These are phyloP conservation scores for Penicillium canariense DNA, from an alignment of 495 filamentous ascomycete species.

Conservation along the genomic window DNA sequence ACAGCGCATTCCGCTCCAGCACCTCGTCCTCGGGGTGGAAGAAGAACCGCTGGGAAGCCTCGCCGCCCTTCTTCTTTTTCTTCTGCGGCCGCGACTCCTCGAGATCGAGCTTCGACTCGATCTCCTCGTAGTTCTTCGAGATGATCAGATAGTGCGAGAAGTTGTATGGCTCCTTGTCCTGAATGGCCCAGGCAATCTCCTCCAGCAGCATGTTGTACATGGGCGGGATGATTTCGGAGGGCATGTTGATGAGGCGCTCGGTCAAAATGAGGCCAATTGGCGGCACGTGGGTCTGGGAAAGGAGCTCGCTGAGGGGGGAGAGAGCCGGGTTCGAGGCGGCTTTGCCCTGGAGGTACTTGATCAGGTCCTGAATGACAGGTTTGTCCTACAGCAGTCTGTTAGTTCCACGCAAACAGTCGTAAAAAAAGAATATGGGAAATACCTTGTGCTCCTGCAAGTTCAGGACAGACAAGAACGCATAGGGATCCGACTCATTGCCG, in stretches of 20 bases:
- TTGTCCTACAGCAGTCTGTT: slow-evolving; percentile 51
- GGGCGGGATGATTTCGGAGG: slow-evolving; percentile 83
- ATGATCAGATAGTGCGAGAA: slow-evolving; percentile 92
- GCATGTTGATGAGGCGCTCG: slow-evolving; percentile 94
- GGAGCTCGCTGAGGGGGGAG: slow-evolving; percentile 50
- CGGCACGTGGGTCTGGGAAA: slow-evolving; percentile 50
- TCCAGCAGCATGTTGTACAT: slow-evolving; percentile 96
- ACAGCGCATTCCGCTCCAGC: slow-evolving; percentile 68
- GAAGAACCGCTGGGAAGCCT: slow-evolving; percentile 60
- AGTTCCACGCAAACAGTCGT: not conserved
- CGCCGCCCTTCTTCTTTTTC: slow-evolving; percentile 67
- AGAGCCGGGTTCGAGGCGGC: slow-evolving; percentile 52
- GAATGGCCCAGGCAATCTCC: slow-evolving; percentile 84
- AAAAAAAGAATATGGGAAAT: not conserved
- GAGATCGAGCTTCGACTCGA: slow-evolving; percentile 74
- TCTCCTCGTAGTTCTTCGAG: slow-evolving; percentile 86
- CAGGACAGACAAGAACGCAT: slow-evolving; percentile 88
- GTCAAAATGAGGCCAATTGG: slow-evolving; percentile 82
- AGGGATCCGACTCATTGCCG: slow-evolving; percentile 89
- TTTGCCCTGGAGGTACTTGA: slow-evolving; percentile 66
- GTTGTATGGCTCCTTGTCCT: slow-evolving; percentile 88
- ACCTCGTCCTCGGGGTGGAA: slow-evolving; percentile 98
- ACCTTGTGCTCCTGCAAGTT: slow-evolving; percentile 77
- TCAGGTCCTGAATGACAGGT: slow-evolving; percentile 64
- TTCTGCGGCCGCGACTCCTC: slow-evolving; percentile 67